Conservation (phyloP, 331 rosid species). For the Erythrophleum ivorense region DNA sequence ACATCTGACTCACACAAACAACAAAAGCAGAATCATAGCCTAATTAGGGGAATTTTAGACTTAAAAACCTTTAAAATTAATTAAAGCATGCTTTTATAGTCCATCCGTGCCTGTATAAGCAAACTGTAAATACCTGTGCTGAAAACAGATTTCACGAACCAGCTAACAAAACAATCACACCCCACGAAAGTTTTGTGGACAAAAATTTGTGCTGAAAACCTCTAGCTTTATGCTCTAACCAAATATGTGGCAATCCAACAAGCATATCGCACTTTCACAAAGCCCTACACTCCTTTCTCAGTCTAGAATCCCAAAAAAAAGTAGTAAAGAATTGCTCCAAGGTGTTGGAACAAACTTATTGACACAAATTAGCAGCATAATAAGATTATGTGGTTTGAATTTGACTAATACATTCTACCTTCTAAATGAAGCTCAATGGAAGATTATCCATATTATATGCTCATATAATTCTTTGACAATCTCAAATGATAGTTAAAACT, state of each 20-base stretch:
- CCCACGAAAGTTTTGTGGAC: not conserved
- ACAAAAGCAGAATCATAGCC: not conserved
- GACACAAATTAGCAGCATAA: conserved; percentile 18
- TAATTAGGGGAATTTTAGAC: not conserved
- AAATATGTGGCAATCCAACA: conserved; percentile 12
- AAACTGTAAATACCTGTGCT: not conserved
- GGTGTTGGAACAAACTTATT: conserved; percentile 15
- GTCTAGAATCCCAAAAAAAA: not conserved
- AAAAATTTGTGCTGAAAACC: not conserved
- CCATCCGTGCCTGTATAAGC: not conserved
- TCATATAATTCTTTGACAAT: conserved; percentile 22
- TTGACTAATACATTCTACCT: conserved; percentile 15
- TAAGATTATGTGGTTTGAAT: not conserved
- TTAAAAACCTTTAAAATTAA: not conserved
- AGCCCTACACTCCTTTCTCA: conserved; percentile 14
- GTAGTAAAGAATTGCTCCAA: conserved; percentile 27
- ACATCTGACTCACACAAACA: not conserved
- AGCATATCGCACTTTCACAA: not conserved
- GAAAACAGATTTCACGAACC: not conserved
- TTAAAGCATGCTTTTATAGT: not conserved
- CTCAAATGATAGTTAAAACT: conserved; percentile 22
- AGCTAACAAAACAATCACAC: not conserved
- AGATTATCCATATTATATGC: conserved; percentile 27
- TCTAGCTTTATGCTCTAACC: not conserved
- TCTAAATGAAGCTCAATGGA: conserved; percentile 17